A percentile compares a stretch with the other conserved stretches of the same genome.
These are phyloP conservation scores for Cladosporium sphaerospermum DNA, from an alignment of 2,329 filamentous ascomycete species.

Conservation along the genomic window DNA sequence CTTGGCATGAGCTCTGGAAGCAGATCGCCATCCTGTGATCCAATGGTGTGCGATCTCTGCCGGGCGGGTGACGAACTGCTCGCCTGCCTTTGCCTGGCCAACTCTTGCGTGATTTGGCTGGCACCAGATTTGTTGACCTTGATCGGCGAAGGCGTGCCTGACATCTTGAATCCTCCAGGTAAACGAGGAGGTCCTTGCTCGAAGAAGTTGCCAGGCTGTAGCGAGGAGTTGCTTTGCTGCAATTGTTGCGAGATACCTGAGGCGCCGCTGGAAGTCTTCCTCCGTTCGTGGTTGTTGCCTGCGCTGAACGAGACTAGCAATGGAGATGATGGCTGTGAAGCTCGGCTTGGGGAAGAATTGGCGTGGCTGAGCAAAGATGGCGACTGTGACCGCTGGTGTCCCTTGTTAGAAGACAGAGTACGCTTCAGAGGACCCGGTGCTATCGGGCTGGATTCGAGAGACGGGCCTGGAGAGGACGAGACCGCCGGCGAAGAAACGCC, in stretches of 20 bases:
- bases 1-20: conserved; percentile 57
- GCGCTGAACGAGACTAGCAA: conserved; percentile 95
- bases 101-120: conserved; percentile 42
- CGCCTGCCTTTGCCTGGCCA: conserved; percentile 26
- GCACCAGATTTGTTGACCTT: conserved; percentile 42
- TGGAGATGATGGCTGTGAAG: conserved; percentile 78
- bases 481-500: conserved; percentile 30
- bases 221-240: conserved; percentile 57
- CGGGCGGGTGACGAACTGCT: conserved; percentile 44
- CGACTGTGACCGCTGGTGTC: conserved; percentile 71
- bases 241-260: conserved; percentile 53
- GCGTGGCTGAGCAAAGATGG: conserved; percentile 73
- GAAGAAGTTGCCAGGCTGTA: conserved; percentile 65
- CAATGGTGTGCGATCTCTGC: conserved; percentile 85
- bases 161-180: conserved; percentile 44
- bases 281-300: conserved; percentile 70
- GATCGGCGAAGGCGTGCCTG: conserved; percentile 50
- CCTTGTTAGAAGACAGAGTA: conserved; percentile 76
- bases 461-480: conserved; percentile 58
- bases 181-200: conserved; percentile 56
- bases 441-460: conserved; percentile 78
- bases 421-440: conserved; percentile 73
- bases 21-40: conserved; percentile 84
- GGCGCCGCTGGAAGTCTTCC: conserved; percentile 87
- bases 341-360: conserved; percentile 80